Percentiles rank a stretch among this genome's conserved stretches.
Conservation (phyloP, 1,284 basidiomycete species). For the Heterobasidion parviporum region DNA sequence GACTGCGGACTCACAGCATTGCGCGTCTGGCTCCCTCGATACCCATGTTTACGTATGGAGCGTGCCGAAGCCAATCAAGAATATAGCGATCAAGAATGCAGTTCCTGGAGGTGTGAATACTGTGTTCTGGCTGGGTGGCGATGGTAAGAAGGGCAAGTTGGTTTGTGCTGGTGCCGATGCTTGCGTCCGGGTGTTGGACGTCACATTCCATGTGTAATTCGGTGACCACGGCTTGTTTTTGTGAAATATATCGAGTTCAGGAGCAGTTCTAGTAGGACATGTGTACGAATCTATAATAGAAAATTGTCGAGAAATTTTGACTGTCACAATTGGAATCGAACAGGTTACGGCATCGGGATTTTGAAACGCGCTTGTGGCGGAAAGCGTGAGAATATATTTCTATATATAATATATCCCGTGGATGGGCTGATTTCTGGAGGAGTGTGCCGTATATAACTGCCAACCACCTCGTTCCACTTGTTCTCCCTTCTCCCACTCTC, state of each 20-base stretch:
- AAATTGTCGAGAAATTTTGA: background rate
- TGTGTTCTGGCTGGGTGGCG: slow-evolving; percentile 64
- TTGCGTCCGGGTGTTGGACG: slow-evolving; percentile 70
- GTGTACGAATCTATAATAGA: background rate
- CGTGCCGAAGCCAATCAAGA: slow-evolving; percentile 68
- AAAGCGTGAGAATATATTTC: background rate
- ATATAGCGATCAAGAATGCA: slow-evolving; percentile 81
- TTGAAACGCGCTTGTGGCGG: no score
- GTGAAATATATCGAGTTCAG: no score
- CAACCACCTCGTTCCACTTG: no score
- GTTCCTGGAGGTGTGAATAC: slow-evolving; percentile 75
- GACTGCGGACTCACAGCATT: slow-evolving; percentile 66
- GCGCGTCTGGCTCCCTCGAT: slow-evolving; percentile 85
- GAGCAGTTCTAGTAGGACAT: background rate
- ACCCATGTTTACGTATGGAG: slow-evolving; percentile 91
- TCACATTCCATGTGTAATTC: slow-evolving; percentile 38
- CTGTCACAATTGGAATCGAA: background rate
- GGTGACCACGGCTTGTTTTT: background rate
- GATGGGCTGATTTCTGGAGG: background rate
- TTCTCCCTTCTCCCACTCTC: no score
- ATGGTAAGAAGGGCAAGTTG: slow-evolving; percentile 39
- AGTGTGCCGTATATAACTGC: background rate
- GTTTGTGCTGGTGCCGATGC: slow-evolving; percentile 81
- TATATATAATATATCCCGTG: background rate
- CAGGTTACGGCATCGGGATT: background rate